Evolutionary conservation across 306 rosid species (phyloP).

Genomic region (Sophora flavescens): DNA sequence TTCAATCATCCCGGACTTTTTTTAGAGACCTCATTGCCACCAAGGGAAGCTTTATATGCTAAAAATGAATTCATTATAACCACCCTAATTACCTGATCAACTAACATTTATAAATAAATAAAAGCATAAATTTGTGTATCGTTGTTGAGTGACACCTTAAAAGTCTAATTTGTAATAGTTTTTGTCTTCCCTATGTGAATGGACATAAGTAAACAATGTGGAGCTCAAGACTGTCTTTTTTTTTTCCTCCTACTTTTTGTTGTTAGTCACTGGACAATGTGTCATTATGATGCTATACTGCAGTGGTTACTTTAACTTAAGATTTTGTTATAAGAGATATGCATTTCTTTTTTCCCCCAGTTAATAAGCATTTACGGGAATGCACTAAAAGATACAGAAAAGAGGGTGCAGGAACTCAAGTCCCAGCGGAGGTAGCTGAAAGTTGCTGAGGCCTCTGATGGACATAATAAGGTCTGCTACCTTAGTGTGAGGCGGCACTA

Average conservation of each 20-base stretch:
- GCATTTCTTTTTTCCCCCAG: conserved; percentile 50
- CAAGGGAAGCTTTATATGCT: neutral
- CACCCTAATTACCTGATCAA: neutral
- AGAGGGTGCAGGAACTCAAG: conserved; percentile 84
- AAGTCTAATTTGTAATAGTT: neutral
- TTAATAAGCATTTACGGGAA: conserved; percentile 78
- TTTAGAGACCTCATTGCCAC: neutral
- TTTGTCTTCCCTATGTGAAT: neutral
- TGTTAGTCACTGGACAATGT: conserved; percentile 3
- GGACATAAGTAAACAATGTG: neutral
- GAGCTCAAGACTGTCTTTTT: neutral
- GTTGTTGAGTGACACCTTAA: neutral
- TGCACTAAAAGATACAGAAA: conserved; percentile 78
- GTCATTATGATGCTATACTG: neutral
- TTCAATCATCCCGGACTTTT: neutral
- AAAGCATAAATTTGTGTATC: neutral
- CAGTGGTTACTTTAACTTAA: neutral
- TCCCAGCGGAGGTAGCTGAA: conserved; percentile 63
- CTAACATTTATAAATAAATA: neutral
- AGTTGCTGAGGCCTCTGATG: conserved; percentile 34
- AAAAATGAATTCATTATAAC: too few species aligned
- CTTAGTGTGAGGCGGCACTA: conserved; percentile 25
- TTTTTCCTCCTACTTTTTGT: neutral
- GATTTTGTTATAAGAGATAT: conserved; percentile 2
- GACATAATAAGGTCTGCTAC: conserved; percentile 14